Evolutionary conservation across 73 alveolate species (phyloP).

Genomic region (Paramecium caudatum): DNA sequence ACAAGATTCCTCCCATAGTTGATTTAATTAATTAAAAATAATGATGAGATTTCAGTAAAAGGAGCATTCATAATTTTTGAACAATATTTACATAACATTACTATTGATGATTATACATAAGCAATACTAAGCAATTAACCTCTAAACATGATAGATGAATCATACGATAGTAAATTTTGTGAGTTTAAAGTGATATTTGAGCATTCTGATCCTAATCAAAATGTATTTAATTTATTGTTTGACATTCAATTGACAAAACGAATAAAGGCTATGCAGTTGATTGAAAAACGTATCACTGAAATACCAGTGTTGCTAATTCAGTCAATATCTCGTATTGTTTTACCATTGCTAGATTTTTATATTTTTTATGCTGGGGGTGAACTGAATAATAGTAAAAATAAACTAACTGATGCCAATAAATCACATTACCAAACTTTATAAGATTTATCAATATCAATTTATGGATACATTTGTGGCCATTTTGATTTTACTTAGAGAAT

Average conservation of each 20-base stretch:
- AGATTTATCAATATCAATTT: not conserved
- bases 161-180: not conserved
- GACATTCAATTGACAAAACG: conserved; percentile 41
- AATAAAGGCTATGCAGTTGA: conserved; percentile 15
- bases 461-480: conserved; percentile 36
- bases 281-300: not conserved
- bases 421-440: conserved; percentile 29
- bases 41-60: conserved; percentile 36
- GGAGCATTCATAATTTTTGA: not conserved
- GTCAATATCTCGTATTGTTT: not conserved
- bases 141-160: not conserved
- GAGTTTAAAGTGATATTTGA: conserved; percentile 37
- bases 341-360: conserved; percentile 40
- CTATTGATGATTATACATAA: not conserved
- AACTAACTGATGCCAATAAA: conserved; percentile 22
- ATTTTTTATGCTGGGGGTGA: conserved; percentile 48
- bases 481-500: conserved; percentile 46
- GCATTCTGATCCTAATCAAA: conserved; percentile 3
- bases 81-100: not conserved
- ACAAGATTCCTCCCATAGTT: conserved; percentile 27
- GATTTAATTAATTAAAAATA: not conserved
- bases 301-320: not conserved
- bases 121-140: conserved; percentile 35
- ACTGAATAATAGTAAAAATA: not conserved
- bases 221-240: not conserved